Percentiles rank a stretch among this genome's conserved stretches.
Conservation (phyloP, 306 rosid genomes). For the Rosa lucieae region DNA sequence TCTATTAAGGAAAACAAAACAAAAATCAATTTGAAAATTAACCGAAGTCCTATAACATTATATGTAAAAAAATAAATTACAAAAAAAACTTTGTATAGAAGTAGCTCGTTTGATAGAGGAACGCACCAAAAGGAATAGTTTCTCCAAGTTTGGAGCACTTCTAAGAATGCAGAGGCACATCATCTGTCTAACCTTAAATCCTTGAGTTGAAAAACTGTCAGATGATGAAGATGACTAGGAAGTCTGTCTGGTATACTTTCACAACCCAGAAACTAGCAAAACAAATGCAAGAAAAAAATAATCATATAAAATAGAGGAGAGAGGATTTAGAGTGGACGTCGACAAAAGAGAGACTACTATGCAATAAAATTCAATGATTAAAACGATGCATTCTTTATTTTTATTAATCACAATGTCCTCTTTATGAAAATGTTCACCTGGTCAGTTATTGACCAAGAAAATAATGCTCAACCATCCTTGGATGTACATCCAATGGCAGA, state of each 20-base stretch:
- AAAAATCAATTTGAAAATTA: background rate
- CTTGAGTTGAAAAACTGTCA: constrained; percentile 16
- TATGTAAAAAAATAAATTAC: too few species aligned
- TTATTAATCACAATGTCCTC: too few species aligned
- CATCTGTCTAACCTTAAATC: constrained; percentile 6
- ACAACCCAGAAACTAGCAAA: constrained; percentile 20
- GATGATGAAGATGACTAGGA: constrained; percentile 22
- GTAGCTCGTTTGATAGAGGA: too few species aligned
- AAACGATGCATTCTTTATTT: too few species aligned
- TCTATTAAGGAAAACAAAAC: constrained; percentile 3
- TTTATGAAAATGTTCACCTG: too few species aligned
- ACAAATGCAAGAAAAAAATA: constrained; percentile 13
- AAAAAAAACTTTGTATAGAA: too few species aligned
- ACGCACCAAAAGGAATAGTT: too few species aligned
- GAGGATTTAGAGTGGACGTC: background rate
- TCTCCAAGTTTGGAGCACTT: too few species aligned
- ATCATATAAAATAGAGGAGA: background rate
- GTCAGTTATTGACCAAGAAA: too few species aligned
- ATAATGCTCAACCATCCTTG: too few species aligned
- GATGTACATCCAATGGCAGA: too few species aligned
- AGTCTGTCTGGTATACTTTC: constrained; percentile 18
- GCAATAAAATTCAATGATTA: background rate
- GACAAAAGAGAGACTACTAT: background rate
- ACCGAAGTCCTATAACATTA: background rate
- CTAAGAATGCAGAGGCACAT: too few species aligned